phyloP scores from a whole-genome alignment of 179 eudicot species.

The Beta corolliflora region DNA sequence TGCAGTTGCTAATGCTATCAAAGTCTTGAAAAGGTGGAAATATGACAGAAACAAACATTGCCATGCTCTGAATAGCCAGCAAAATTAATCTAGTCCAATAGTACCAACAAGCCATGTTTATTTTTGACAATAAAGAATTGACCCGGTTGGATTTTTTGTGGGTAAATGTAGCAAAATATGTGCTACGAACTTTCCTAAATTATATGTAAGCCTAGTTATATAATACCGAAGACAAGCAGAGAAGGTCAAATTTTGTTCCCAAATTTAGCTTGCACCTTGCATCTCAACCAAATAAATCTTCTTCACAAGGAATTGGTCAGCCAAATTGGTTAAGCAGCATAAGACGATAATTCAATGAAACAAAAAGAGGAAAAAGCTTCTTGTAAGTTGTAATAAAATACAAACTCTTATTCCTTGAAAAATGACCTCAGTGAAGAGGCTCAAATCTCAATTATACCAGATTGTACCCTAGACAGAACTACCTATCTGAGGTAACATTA shows the following conservation, averaged over 20 bases:
- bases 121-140: not conserved
- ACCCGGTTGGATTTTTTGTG: not conserved
- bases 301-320: not conserved
- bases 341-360: not conserved
- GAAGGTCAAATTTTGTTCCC: not conserved
- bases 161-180: not conserved
- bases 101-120: not conserved
- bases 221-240: not conserved
- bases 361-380: not conserved
- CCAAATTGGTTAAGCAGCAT: no score
- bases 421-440: not conserved
- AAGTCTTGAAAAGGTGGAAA: not conserved
- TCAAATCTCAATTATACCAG: not conserved
- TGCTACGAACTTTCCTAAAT: not conserved
- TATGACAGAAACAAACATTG: not conserved
- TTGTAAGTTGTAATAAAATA: no score
- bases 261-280: not conserved
- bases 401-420: not conserved
- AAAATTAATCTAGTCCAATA: not conserved
- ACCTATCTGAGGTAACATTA: not conserved
- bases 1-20: not conserved
- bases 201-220: not conserved
- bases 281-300: not conserved
- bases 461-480: not conserved
- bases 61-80: not conserved